phyloP scores from a whole-genome alignment of 2,329 filamentous ascomycete species.

The Colletotrichum coccodes region DNA sequence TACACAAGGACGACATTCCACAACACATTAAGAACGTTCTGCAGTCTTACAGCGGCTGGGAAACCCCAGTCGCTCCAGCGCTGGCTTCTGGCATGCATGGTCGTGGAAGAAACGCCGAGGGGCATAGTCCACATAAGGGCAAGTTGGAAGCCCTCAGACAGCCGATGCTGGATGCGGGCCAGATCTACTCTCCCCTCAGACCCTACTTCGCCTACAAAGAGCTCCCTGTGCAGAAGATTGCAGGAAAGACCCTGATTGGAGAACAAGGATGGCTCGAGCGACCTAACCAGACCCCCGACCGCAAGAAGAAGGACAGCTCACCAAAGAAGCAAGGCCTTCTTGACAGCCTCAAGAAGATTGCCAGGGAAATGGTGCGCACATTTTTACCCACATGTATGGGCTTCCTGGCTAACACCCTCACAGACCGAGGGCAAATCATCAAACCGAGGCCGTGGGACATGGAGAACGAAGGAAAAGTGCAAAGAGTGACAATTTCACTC shows the following conservation, averaged over 20 bases:
- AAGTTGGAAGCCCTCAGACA: conserved; percentile 29
- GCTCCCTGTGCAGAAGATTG: conserved; percentile 49
- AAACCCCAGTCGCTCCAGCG: not conserved
- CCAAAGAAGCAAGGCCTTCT: conserved; percentile 54
- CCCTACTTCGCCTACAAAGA: conserved; percentile 53
- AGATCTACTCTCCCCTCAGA: conserved; percentile 53
- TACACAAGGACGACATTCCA: conserved; percentile 17
- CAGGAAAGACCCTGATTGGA: conserved; percentile 64
- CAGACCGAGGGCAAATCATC: conserved; percentile 49
- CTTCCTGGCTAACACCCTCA: conserved; percentile 7
- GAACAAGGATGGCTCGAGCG: conserved; percentile 67
- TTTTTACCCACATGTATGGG: not conserved
- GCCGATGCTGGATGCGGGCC: conserved; percentile 32
- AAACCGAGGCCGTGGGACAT: conserved; percentile 42
- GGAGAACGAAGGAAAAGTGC: conserved; percentile 37
- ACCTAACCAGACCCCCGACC: conserved; percentile 42
- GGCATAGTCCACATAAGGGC: not conserved
- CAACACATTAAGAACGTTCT: conserved; percentile 25
- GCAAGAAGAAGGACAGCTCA: conserved; percentile 33
- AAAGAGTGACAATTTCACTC: conserved; percentile 59
- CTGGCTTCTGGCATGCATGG: not conserved
- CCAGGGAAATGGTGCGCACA: conserved; percentile 61
- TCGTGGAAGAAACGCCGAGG: not conserved
- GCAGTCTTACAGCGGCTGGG: conserved; percentile 31
- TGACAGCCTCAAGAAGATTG: conserved; percentile 61